A percentile compares a stretch with the other conserved stretches of the same genome.
Conservation (phyloP, 1,284 basidiomycete genomes). For the Cutaneotrichosporon sp. region DNA sequence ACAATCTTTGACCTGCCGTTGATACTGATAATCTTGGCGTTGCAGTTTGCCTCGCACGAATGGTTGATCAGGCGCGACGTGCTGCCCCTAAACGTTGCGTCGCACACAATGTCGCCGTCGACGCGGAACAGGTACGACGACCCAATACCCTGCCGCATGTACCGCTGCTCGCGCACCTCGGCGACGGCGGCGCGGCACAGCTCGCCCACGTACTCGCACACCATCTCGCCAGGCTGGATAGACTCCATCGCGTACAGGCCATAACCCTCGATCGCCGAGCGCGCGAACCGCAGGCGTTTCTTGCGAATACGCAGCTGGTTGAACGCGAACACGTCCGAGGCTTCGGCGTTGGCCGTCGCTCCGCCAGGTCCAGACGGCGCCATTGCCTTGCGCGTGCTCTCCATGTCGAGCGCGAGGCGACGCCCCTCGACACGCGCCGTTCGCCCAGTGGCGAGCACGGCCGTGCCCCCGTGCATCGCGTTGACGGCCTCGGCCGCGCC, state of each 20-base stretch:
- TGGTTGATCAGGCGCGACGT: conserved; percentile 97
- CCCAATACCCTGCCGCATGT: conserved; percentile 91
- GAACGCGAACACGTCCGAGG: conserved; percentile 73
- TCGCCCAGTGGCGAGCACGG: conserved; percentile 62
- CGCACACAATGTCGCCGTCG: conserved; percentile 87
- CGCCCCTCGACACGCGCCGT: conserved; percentile 93
- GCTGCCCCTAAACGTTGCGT: conserved; percentile 97
- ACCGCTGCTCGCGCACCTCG: conserved; percentile 92
- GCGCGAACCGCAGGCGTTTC: conserved; percentile 93
- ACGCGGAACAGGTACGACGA: conserved; percentile 91
- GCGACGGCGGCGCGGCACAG: conserved; percentile 91
- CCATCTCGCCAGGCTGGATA: conserved; percentile 94
- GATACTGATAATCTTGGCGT: conserved; percentile 97
- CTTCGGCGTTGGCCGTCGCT: conserved; percentile 28
- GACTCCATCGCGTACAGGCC: conserved; percentile 92
- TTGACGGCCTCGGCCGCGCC: conserved; percentile 34
- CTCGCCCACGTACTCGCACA: conserved; percentile 99
- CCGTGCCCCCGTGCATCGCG: conserved; percentile 12
- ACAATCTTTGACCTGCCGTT: conserved; percentile 95
- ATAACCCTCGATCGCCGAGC: conserved; percentile 97
- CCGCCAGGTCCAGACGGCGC: not conserved
- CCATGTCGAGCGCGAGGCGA: conserved; percentile 84
- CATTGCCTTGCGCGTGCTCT: conserved; percentile 70
- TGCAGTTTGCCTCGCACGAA: conserved; percentile 94
- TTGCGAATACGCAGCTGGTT: conserved; percentile 97